Percentiles rank a stretch among this genome's conserved stretches.
These are phyloP conservation scores for Starmerella apis DNA, from an alignment of 805 yeast genomes.

Conservation along the genomic window DNA sequence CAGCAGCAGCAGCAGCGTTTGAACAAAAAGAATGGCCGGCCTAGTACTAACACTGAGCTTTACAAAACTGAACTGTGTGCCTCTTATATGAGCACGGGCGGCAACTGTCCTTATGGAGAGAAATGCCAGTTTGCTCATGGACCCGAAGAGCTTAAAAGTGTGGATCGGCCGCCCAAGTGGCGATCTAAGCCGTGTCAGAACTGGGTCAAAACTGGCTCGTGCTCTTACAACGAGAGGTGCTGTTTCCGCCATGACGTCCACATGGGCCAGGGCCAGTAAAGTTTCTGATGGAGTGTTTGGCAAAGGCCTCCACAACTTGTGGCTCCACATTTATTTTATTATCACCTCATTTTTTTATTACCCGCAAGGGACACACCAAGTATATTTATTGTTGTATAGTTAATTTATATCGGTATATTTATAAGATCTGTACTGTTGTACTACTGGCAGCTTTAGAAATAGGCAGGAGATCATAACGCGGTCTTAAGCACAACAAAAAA, in stretches of 20 bases:
- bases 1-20: conserved; percentile 16
- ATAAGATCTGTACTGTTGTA: conserved; percentile 1
- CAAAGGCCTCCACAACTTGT: background rate
- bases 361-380: background rate
- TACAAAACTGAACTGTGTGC: conserved; percentile 88
- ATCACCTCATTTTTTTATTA: conserved; percentile 8
- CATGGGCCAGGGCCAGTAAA: conserved; percentile 15
- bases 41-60: conserved; percentile 45
- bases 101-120: conserved; percentile 73
- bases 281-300: background rate
- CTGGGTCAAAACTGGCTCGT: conserved; percentile 70
- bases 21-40: conserved; percentile 30
- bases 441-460: background rate
- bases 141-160: conserved; percentile 55
- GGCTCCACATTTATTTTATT: conserved; percentile 1
- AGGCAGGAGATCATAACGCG: too few species aligned
- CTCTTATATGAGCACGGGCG: conserved; percentile 57
- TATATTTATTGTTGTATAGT: conserved; percentile 8
- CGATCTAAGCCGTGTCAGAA: conserved; percentile 85
- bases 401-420: conserved; percentile 8
- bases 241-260: conserved; percentile 63
- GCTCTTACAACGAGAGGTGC: conserved; percentile 85
- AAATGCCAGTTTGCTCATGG: conserved; percentile 97
- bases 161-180: conserved; percentile 72
- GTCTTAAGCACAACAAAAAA: too few species aligned